Evolutionary conservation across 352 stramenopile species (phyloP).

Genomic region (Pilasporangium apinafurcum): DNA sequence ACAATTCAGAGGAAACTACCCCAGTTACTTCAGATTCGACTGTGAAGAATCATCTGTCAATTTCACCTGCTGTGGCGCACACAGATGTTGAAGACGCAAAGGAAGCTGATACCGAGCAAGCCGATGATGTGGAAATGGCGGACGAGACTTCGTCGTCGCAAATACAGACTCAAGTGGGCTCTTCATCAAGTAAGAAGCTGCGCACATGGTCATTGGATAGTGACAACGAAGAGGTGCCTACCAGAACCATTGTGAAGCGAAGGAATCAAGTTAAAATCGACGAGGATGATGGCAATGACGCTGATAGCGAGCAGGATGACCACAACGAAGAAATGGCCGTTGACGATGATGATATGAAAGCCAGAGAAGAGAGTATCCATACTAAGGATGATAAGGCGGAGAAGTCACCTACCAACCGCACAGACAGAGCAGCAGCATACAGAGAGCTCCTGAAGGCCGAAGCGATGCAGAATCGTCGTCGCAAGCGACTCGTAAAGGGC

Average conservation of each 20-base stretch:
- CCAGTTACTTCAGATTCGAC: too few relatives aligned
- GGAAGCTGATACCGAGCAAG: too few relatives aligned
- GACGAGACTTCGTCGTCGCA: too few relatives aligned
- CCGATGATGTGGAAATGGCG: too few relatives aligned
- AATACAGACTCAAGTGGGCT: too few relatives aligned
- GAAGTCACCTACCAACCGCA: conserved; percentile 4
- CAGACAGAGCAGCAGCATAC: conserved; percentile 65
- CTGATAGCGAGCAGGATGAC: conserved; percentile 50
- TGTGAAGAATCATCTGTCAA: too few relatives aligned
- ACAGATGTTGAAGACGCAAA: conserved; percentile 2
- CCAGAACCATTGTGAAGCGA: conserved; percentile 11
- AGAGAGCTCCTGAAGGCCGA: conserved; percentile 60
- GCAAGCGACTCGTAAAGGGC: conserved; percentile 46
- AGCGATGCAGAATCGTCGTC: conserved; percentile 38
- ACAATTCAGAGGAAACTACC: too few relatives aligned
- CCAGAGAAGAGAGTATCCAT: conserved; percentile 4
- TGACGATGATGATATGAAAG: conserved; percentile 11
- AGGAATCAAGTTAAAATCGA: conserved; percentile 35
- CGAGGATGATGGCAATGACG: conserved; percentile 48
- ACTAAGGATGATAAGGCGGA: not conserved
- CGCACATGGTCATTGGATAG: not conserved
- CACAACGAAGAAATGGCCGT: conserved; percentile 21
- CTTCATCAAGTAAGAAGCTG: too few relatives aligned
- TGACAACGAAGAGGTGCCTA: not conserved
- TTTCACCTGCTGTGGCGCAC: too few relatives aligned